Evolutionary conservation across 306 rosid species (phyloP), one percentile per base, ranked within the genome.

Genomic region (Prunus dulcis): DNA sequence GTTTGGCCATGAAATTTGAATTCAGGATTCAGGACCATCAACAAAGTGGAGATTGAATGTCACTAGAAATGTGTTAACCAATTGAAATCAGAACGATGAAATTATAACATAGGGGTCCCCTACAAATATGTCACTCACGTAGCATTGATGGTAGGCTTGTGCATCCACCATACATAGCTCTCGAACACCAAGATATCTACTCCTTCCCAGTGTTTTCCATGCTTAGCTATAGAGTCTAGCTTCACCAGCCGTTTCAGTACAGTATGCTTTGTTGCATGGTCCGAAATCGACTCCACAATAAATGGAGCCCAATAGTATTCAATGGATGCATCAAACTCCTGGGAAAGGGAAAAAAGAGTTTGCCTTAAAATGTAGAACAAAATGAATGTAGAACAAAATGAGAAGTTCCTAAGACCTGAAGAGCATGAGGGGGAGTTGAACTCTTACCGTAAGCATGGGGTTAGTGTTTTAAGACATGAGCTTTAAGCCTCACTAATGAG

Each of bases 301-400:
- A 95, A 92, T 9, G 96, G 97, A 28, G 97, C 93, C 97, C 98
- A 92, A 64, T 95, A 92, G 79, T 95, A 94, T 64, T 95, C 97
- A 4, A 92, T 94, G 0, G 96, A 79, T 62, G 81, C 95, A 86
- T 94, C 88, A 71, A 73, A 94, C 52, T 94, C 98, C 97, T 94
- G 73, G 0, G 32, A 69, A 25, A 3, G 8, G 3, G 10, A 5
- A 51, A 25, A 9, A 38, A 32, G 22, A 12, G 6, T 1, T 11
- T 4, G n/a, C 57, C n/a, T 18, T 18, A 18, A 52, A 62, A 62
- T 12, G 12, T 20, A 62, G 3, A 14, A n/a, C n/a, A 9, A 6
- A 18, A 65, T 28, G 32, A 14, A 62, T 12, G 12, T 20, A 62
- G 3, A 14, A n/a, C n/a, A 9, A 6, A 18, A 65, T 28, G 32